A percentile compares a stretch with the other conserved stretches of the same genome.
These are phyloP conservation scores for Colletotrichum karsti DNA, from an alignment of 2,329 filamentous ascomycete species.

Conservation along the genomic window DNA sequence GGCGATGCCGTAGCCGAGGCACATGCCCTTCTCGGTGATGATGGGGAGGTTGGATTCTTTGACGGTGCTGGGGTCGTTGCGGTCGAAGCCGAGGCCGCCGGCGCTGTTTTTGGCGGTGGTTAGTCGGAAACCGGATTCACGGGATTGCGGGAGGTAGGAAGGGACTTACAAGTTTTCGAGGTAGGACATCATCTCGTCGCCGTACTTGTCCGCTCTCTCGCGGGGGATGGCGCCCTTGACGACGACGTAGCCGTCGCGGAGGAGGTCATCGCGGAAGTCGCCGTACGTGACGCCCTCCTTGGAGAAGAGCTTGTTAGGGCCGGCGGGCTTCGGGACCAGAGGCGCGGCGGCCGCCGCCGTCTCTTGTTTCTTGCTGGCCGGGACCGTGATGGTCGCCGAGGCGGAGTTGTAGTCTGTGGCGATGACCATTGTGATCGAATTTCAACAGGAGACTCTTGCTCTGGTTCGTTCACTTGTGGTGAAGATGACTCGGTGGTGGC, in stretches of 20 bases:
- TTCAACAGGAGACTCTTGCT: no score
- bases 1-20: constrained; percentile 13
- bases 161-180: not conserved
- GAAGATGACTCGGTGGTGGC: no score
- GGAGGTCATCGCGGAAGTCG: constrained; percentile 4
- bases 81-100: constrained; percentile 30
- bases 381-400: not conserved
- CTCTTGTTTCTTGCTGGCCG: not conserved
- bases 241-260: not conserved
- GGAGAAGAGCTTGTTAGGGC: not conserved
- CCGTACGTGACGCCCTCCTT: not conserved
- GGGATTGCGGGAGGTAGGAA: not conserved
- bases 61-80: constrained; percentile 48
- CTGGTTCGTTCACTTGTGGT: no score
- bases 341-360: not conserved
- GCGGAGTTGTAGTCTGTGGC: not conserved
- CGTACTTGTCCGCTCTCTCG: not conserved
- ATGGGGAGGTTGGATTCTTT: constrained; percentile 34
- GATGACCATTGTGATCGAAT: constrained; percentile 7
- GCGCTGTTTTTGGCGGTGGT: not conserved
- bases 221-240: constrained; percentile 6
- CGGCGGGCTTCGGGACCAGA: not conserved
- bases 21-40: constrained; percentile 20
- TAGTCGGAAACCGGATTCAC: not conserved
- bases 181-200: constrained; percentile 4